A percentile compares a stretch with the other conserved stretches of the same genome.
These are phyloP conservation scores for Ustilago vetiveriae DNA, from an alignment of 1,284 basidiomycete species.

Conservation along the genomic window DNA sequence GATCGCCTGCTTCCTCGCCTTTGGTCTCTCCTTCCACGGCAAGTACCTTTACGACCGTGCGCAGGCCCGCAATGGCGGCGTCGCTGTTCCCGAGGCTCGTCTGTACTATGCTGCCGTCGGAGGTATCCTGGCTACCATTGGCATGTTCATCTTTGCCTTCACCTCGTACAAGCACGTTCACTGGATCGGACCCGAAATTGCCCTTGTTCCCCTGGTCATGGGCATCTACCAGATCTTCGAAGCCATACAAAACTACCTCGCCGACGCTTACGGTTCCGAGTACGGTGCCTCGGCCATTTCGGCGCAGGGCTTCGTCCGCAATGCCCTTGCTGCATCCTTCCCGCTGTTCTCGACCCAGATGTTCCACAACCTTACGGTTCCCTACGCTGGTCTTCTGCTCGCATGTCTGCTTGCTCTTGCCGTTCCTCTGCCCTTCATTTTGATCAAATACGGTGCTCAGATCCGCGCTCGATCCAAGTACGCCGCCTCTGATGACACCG, in stretches of 20 bases:
- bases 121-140: slow-evolving; percentile 47
- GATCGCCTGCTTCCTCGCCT: slow-evolving; percentile 64
- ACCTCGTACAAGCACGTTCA: slow-evolving; percentile 55
- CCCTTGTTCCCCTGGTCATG: slow-evolving; percentile 52
- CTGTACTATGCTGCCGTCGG: slow-evolving; percentile 57
- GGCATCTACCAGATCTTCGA: slow-evolving; percentile 59
- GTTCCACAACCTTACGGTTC: slow-evolving; percentile 54
- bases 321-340: slow-evolving; percentile 50
- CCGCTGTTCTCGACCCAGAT: slow-evolving; percentile 57
- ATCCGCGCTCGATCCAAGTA: slow-evolving; percentile 55
- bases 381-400: slow-evolving; percentile 50
- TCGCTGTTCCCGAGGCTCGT: slow-evolving; percentile 55
- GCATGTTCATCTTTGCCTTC: slow-evolving; percentile 59
- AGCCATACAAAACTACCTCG: slow-evolving; percentile 53
- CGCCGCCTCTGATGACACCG: slow-evolving; percentile 43
- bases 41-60: slow-evolving; percentile 53
- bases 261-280: slow-evolving; percentile 46
- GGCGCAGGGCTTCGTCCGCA: slow-evolving; percentile 55
- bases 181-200: slow-evolving; percentile 58
- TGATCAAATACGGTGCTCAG: slow-evolving; percentile 53
- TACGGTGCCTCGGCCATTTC: slow-evolving; percentile 54
- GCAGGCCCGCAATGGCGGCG: slow-evolving; percentile 45
- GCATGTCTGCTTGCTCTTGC: slow-evolving; percentile 47
- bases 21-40: slow-evolving; percentile 56
- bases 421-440: slow-evolving; percentile 52